Evolutionary conservation across 306 rosid genomes (phyloP).

Genomic region (Cucurbita pepo): DNA sequence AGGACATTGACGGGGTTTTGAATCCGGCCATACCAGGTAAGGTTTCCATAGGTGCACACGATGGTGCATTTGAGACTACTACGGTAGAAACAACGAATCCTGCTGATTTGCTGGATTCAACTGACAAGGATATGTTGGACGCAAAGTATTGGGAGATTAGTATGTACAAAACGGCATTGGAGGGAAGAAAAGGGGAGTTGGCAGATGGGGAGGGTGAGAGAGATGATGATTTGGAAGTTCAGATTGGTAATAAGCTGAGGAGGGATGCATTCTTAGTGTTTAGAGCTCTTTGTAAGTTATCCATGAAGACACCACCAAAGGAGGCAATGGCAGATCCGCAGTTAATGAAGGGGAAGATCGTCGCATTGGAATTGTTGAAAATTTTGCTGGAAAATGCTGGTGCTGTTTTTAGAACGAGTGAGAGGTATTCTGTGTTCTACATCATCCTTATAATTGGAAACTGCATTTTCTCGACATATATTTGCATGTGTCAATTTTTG

Average conservation of each 20-base stretch:
- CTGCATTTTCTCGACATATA: neutral
- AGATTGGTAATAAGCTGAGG: conserved; percentile 89
- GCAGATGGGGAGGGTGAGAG: conserved; percentile 84
- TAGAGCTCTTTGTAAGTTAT: conserved; percentile 89
- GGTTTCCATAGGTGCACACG: conserved; percentile 54
- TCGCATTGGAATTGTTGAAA: conserved; percentile 86
- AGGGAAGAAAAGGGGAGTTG: conserved; percentile 85
- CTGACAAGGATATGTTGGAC: conserved; percentile 97
- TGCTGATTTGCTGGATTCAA: conserved; percentile 89
- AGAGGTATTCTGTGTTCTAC: conserved; percentile 39
- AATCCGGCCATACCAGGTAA: conserved; percentile 53
- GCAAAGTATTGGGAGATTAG: conserved; percentile 99
- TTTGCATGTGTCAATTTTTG: neutral
- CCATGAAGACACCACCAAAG: conserved; percentile 94
- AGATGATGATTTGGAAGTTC: conserved; percentile 98
- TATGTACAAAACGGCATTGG: conserved; percentile 97
- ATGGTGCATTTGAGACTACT: conserved; percentile 91
- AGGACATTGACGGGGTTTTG: conserved; percentile 92
- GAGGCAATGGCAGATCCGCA: conserved; percentile 78
- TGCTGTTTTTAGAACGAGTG: conserved; percentile 96
- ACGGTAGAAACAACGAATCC: conserved; percentile 92
- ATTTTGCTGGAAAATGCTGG: conserved; percentile 97
- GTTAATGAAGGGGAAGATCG: conserved; percentile 92
- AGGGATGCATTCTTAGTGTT: conserved; percentile 94
- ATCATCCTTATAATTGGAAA: neutral